phyloP scores from a whole-genome alignment of 208 protist genomes.

The Crithidia sp. region DNA sequence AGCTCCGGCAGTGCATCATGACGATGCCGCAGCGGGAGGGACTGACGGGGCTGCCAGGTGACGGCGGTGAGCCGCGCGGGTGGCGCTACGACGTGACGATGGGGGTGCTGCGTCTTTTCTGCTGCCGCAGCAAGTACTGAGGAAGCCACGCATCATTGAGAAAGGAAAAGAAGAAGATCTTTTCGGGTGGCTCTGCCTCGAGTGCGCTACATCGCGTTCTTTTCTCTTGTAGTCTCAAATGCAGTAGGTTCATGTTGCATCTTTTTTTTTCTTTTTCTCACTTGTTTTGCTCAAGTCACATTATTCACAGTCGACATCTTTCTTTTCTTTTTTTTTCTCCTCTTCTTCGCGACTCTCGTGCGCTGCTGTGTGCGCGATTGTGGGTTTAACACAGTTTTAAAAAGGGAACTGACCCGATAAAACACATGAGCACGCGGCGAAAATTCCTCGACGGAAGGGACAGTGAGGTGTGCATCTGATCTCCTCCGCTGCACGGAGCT shows the following conservation, averaged over 20 bases:
- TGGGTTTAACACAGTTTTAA: no score
- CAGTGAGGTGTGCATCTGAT: no score
- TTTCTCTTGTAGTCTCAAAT: background rate
- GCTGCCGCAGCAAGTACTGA: constrained; percentile 43
- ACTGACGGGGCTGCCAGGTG: constrained; percentile 16
- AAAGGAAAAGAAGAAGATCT: no score
- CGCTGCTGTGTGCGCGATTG: no score
- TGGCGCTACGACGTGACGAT: constrained; percentile 71
- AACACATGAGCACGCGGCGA: no score
- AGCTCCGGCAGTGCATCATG: constrained; percentile 67
- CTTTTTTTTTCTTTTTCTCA: background rate
- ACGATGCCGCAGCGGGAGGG: constrained; percentile 32
- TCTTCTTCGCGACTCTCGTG: background rate
- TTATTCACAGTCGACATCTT: background rate
- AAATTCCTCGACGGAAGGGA: no score
- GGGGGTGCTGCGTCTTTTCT: constrained; percentile 72
- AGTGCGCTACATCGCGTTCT: no score
- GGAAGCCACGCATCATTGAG: no score
- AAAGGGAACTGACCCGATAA: no score
- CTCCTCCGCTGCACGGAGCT: no score
- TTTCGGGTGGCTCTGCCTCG: no score
- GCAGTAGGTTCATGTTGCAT: no score
- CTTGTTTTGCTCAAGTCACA: background rate
- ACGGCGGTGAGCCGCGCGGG: constrained; percentile 26
- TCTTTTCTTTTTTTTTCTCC: background rate